These are phyloP conservation scores for Zymoseptoria passerinii DNA, from an alignment of 2,329 filamentous ascomycete genomes.

Conservation along the genomic window DNA sequence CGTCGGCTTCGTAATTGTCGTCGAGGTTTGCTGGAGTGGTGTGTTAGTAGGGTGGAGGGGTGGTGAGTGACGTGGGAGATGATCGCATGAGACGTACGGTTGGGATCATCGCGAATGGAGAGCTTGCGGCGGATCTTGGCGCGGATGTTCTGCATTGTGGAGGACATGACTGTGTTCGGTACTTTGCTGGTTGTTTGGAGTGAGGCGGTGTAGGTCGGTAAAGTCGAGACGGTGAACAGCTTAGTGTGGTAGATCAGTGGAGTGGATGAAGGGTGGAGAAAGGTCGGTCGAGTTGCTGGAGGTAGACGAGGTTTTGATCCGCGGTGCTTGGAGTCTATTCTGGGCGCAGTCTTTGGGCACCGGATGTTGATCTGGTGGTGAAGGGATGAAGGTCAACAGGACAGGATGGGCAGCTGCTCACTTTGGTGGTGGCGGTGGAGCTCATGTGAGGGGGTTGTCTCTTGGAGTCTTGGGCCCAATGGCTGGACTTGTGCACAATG, in stretches of 20 bases:
- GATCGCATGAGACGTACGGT: slow-evolving; percentile 18
- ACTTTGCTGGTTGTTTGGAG: neutral
- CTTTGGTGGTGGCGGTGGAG: neutral
- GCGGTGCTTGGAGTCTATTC: neutral
- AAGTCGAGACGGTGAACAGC: neutral
- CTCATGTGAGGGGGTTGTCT: neutral
- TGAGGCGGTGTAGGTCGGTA: neutral
- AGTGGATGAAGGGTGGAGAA: neutral
- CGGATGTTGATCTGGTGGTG: neutral
- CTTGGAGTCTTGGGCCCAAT: neutral
- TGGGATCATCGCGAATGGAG: slow-evolving; percentile 30
- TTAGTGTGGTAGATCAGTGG: too few relatives aligned
- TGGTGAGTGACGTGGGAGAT: neutral
- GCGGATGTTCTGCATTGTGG: slow-evolving; percentile 30
- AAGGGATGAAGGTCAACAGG: neutral
- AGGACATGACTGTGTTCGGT: neutral
- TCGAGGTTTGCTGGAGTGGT: slow-evolving; percentile 20
- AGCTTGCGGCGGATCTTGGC: slow-evolving; percentile 32
- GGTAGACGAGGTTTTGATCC: neutral
- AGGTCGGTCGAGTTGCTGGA: neutral
- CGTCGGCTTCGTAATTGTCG: slow-evolving; percentile 25
- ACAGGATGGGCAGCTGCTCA: neutral
- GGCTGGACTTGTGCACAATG: neutral
- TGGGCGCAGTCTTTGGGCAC: neutral
- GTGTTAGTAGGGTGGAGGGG: slow-evolving; percentile 4